Evolutionary conservation across 2,329 filamentous ascomycete species (phyloP), one percentile per base, ranked within the genome.

Genomic region (Ustulina deusta): DNA sequence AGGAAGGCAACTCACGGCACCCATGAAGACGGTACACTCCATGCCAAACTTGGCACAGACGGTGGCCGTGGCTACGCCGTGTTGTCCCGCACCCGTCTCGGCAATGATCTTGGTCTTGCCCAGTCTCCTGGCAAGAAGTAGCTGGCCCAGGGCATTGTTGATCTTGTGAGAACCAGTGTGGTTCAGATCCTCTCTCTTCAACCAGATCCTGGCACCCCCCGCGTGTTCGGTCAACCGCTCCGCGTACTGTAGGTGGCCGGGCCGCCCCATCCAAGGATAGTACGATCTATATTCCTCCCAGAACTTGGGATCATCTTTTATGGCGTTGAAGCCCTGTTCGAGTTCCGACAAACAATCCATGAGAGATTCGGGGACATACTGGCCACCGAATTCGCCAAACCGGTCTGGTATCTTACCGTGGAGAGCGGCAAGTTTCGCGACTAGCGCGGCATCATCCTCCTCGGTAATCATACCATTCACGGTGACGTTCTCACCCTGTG

Each of bases 111-210:
- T 92, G 6, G 91, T 97, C 87, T 99, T 99, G 58, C 96, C 96
- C 56, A 99, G 83, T 69, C 93, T 87, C 74, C 87, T 87, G 1
- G 96, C 96, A 44, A 99, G 84, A 15, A 99, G 87, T 56, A 97
- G 90, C 81, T 99, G 96, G 1, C 96, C 96, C 9, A 99, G 85
- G 0, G 96, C 96, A 76, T 99, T 99, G 85, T 99, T 99, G 85
- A 99, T 98, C 87, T 99, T 99, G 86, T 99, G 96, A 70, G 93
- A 97, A 73, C 96, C 96, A 9, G 96, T 98, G 80, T 99, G 96
- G 82, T 98, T 98, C 64, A 98, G 85, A 79, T 99, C 96, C 82
- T 99, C 96, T 75, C 96, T 90, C 87, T 99, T 99, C 73, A 99
- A 83, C 91, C 95, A 99, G 83, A 99, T 97, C 78, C 94, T 97